Evolutionary conservation across 2,329 filamentous ascomycete species (phyloP), one percentile per base, ranked within the genome.

Genomic region (Hypoxylon sp.): DNA sequence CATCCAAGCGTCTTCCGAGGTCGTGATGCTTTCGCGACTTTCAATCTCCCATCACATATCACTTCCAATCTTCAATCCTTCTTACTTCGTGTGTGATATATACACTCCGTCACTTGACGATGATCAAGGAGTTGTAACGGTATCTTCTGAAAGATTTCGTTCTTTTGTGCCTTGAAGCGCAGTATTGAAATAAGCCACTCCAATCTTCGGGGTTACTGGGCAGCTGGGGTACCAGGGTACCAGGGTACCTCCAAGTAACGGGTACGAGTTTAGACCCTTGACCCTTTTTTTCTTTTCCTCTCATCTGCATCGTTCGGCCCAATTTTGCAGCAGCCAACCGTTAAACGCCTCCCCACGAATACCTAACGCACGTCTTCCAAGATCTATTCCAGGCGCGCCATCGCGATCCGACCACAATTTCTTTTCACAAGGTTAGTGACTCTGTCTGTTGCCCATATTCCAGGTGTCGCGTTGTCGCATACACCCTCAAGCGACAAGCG

Each of bases 281-380:
- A 41, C 62, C 59, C 56, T 65, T 60, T 67, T 50, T 57, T 60
- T 62, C 44, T 57, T 56, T 20, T 28, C 11, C 20, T 43, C 34
- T 58, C 63, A 61, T 64, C 62, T 65, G 48, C 56, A 59, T 63
- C 50, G 53, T 28, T 46, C 62, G 54, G 59, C 49, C 59, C 59
- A 61, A 60, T 58, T 52, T 53, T 55, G 32, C 54, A 56, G 58
- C 50, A 64, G 47, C 30, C 49, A 56, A 51, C 62, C 56, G 48
- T 46, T 59, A 56, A 62, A 59, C 56, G 22, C 49, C 55, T 65
- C 55, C 59, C 59, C 48, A 48, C 49, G 30, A 51, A 56, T 50
- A n/a, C n/a, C n/a, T n/a, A 56, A 37, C 64, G 57, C 56, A 60
- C 59, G 41, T 66, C 54, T 64, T 59, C 59, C 51, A 59, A 68